Percentiles rank a stretch among this genome's conserved stretches.
These are phyloP conservation scores for Phytopythium aichiense DNA, from an alignment of 352 stramenopile genomes.

Conservation along the genomic window DNA sequence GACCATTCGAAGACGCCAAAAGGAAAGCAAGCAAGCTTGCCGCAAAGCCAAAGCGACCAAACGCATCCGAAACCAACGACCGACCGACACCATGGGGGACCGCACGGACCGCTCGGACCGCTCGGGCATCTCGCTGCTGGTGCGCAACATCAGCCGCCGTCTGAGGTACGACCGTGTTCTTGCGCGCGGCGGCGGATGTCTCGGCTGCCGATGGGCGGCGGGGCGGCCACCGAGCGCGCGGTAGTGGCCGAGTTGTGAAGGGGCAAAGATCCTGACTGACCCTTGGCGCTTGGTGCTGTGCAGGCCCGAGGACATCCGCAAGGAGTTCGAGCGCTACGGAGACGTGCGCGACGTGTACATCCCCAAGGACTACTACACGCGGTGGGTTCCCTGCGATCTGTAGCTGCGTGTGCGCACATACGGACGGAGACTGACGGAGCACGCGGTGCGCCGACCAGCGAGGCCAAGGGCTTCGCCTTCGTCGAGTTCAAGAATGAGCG, in stretches of 20 bases:
- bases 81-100: slow-evolving; percentile 10
- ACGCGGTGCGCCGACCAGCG: slow-evolving; percentile 18
- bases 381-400: neutral
- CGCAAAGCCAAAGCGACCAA: slow-evolving; percentile 4
- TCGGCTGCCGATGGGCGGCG: neutral
- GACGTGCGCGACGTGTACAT: slow-evolving; percentile 96
- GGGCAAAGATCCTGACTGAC: slow-evolving; percentile 7
- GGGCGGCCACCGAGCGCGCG: neutral
- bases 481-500: slow-evolving; percentile 93
- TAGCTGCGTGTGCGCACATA: neutral
- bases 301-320: slow-evolving; percentile 88
- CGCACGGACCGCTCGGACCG: slow-evolving; percentile 24
- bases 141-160: slow-evolving; percentile 91
- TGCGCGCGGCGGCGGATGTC: neutral
- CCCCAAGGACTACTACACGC: slow-evolving; percentile 91
- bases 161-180: slow-evolving; percentile 46
- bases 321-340: slow-evolving; percentile 92
- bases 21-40: no score
- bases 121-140: slow-evolving; percentile 89
- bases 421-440: neutral
- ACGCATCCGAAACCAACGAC: slow-evolving; percentile 16
- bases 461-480: slow-evolving; percentile 95
- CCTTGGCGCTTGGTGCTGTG: neutral
- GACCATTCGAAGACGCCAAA: no score
- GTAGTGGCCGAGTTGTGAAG: neutral